These are phyloP conservation scores for Pulveroboletus sp. DNA, from an alignment of 768 basidiomycete genomes.

Conservation along the genomic window DNA sequence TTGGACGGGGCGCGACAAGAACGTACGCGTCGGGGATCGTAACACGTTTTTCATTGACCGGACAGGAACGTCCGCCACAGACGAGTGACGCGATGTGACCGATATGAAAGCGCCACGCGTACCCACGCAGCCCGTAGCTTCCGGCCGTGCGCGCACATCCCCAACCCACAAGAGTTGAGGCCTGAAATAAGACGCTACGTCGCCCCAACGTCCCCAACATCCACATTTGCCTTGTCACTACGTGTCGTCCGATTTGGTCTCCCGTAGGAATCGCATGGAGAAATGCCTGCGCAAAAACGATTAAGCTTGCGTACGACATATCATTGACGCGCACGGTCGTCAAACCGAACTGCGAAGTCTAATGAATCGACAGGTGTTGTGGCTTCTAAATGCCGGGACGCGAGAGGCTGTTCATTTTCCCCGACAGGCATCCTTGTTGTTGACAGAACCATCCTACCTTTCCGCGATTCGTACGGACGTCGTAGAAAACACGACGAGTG, in stretches of 20 bases:
- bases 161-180: background rate
- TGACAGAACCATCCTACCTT: background rate
- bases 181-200: background rate
- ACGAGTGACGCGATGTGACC: background rate
- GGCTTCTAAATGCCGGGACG: background rate
- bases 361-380: conserved; percentile 4
- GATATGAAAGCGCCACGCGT: background rate
- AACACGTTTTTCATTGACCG: conserved; percentile 17
- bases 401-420: background rate
- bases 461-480: background rate
- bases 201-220: background rate
- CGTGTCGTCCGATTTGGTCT: no score
- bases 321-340: no score
- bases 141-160: background rate
- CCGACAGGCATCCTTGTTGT: background rate
- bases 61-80: no score
- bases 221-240: no score
- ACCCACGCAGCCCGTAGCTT: background rate
- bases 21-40: conserved; percentile 10
- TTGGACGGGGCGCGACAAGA: background rate
- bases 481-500: background rate
- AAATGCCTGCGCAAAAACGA: no score
- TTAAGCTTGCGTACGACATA: no score
- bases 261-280: no score
- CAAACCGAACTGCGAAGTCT: conserved; percentile 12